Percentiles rank a stretch among this genome's conserved stretches.
Conservation (phyloP, 1,284 basidiomycete genomes). For the Coriolopsis trogii region DNA sequence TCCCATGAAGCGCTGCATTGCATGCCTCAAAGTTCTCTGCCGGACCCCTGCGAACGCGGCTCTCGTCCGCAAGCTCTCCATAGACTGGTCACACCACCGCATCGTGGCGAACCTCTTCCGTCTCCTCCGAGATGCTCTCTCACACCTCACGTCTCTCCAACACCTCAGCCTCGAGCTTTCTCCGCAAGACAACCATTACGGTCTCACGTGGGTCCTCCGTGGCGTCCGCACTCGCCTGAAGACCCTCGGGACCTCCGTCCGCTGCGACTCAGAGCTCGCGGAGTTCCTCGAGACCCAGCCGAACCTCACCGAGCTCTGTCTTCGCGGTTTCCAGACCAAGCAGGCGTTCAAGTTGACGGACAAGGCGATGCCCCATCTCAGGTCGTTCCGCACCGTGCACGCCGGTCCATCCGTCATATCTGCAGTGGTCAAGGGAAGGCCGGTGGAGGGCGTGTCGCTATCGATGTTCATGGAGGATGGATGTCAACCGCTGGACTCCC, state of each 20-base stretch:
- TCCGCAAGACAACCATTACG: constrained; percentile 36
- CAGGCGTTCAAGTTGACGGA: constrained; percentile 41
- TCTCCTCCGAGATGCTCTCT: constrained; percentile 48
- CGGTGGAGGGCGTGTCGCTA: constrained; percentile 53
- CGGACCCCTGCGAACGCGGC: constrained; percentile 35
- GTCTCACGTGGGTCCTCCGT: constrained; percentile 50
- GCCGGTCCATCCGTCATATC: constrained; percentile 48
- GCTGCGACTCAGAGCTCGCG: constrained; percentile 49
- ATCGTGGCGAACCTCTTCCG: constrained; percentile 47
- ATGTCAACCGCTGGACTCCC: constrained; percentile 44
- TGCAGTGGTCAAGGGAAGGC: constrained; percentile 50
- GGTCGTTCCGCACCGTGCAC: constrained; percentile 56
- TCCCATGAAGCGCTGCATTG: constrained; percentile 34
- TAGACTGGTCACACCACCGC: constrained; percentile 41
- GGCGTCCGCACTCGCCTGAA: constrained; percentile 43
- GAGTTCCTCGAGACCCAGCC: constrained; percentile 55
- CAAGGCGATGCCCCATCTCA: constrained; percentile 49
- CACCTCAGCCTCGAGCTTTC: constrained; percentile 53
- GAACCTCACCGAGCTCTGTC: constrained; percentile 50
- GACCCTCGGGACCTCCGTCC: constrained; percentile 54
- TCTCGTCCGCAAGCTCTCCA: constrained; percentile 46
- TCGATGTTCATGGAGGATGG: constrained; percentile 49
- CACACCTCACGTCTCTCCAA: constrained; percentile 40
- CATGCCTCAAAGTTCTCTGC: constrained; percentile 45
- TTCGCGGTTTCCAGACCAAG: constrained; percentile 47